These are phyloP conservation scores for Ormosia semicastrata DNA, from an alignment of 306 rosid species.

Conservation along the genomic window DNA sequence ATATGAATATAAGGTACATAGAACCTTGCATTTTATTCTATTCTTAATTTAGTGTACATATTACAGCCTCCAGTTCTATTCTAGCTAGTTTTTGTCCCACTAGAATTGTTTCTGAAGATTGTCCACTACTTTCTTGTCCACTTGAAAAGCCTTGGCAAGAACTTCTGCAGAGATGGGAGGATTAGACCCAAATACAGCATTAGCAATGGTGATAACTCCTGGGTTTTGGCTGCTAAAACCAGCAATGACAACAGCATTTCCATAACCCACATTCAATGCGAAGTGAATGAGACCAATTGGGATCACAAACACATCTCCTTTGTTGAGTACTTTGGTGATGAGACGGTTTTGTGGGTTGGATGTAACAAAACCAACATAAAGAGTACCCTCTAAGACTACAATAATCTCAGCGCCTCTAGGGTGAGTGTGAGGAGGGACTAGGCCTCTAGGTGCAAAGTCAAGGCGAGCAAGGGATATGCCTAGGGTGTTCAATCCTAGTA, in stretches of 20 bases:
- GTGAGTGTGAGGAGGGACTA: conserved; percentile 25
- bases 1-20: not conserved
- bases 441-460: not conserved
- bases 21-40: not conserved
- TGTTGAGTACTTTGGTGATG: conserved; percentile 18
- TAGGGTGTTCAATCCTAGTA: conserved; percentile 16
- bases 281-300: conserved; percentile 38
- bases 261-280: conserved; percentile 23
- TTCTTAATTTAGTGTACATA: not conserved
- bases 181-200: conserved; percentile 28
- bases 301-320: conserved; percentile 25
- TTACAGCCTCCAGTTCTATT: not conserved
- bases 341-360: conserved; percentile 22
- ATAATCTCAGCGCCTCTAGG: conserved; percentile 22
- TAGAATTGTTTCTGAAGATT: conserved; percentile 28
- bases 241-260: conserved; percentile 17
- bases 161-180: conserved; percentile 30
- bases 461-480: conserved; percentile 20
- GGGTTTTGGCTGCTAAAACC: conserved; percentile 21
- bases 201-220: conserved; percentile 10
- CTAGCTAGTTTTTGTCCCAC: not conserved
- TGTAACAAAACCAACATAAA: conserved; percentile 37
- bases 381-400: conserved; percentile 31
- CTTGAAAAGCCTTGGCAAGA: conserved; percentile 34
- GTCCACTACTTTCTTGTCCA: conserved; percentile 13